Base-by-base conservation (phyloP, 352 stramenopile genomes). In the Phytophthora fragariae region DNA sequence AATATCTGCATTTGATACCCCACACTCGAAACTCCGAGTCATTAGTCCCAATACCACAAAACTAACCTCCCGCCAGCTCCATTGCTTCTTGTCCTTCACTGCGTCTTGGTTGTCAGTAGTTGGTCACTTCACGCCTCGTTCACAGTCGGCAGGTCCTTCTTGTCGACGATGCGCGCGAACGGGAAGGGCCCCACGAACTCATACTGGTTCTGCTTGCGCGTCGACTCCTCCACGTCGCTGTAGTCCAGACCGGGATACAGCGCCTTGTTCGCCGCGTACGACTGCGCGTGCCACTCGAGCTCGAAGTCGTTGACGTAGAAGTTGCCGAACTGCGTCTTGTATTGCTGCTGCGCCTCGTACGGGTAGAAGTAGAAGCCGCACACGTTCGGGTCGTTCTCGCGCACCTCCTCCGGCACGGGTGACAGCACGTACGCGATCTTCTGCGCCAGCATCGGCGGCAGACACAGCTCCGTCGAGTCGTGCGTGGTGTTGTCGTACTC, bases 241-340 rank as follows among this genome's bases (percentile, higher is more conserved):
- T 93, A 93, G 73, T 93, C 81, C 44, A 91, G 57, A 50, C 77
- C 65, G 10, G 84, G 76, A 64, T 74, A 93, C 4, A 82, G 47
- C 3, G 58, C 56, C 31, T 80, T 80, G 79, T 92, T 92, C 44
- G 82, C 81, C 7, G 74, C 74, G 62, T 81, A 93, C 62, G 86
- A 93, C 76, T 92, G 83, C 70, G 78, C 64, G 58, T 89, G 72
- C 86, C 86, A 92, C 70, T 88, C 62, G 57, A 93, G 75, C 50
- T 90, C 78, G 63, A 91, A 92, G 63, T 87, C 85, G 77, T 92
- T 91, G 49, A 92, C 78, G 72, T 89, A 92, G 49, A 93, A 91
- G 68, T 84, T 82, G 58, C 82, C 77, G 52, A 93, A 90, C 54
- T 82, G 72, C 58, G 63, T 69, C 64, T 78, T 77, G 69, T 92